These are phyloP conservation scores for Naganishia albida DNA, from an alignment of 1,284 basidiomycete genomes.

Conservation along the genomic window DNA sequence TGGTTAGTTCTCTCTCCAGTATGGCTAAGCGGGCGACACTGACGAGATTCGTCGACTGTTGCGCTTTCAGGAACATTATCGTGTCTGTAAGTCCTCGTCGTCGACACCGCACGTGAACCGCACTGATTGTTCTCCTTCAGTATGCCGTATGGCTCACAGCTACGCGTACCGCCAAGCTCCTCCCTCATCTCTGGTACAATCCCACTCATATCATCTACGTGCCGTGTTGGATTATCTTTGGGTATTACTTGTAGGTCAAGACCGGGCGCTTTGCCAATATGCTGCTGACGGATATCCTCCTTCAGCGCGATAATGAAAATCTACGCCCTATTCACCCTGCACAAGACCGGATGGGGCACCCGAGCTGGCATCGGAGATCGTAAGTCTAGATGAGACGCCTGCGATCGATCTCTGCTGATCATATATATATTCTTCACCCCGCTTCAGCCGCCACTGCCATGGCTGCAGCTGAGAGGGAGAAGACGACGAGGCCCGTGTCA, in stretches of 20 bases:
- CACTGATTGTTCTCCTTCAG: constrained; percentile 46
- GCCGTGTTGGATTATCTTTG: constrained; percentile 86
- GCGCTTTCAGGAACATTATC: constrained; percentile 66
- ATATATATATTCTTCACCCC: background rate
- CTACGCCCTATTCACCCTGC: constrained; percentile 77
- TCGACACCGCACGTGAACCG: background rate
- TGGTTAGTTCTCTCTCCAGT: constrained; percentile 65
- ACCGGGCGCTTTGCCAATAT: background rate
- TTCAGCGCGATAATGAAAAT: constrained; percentile 85
- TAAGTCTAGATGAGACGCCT: background rate
- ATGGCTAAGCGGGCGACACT: background rate
- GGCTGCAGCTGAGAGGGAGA: constrained; percentile 27
- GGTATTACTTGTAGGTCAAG: constrained; percentile 61
- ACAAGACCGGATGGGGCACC: constrained; percentile 90
- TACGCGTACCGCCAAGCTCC: constrained; percentile 80
- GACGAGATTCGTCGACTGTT: background rate
- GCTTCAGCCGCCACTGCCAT: constrained; percentile 28
- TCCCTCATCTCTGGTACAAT: constrained; percentile 81
- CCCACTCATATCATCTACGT: constrained; percentile 85
- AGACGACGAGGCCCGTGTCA: background rate
- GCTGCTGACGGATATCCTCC: background rate
- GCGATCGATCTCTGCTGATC: background rate
- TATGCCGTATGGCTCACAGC: constrained; percentile 78
- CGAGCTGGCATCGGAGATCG: constrained; percentile 68
- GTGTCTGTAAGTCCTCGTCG: constrained; percentile 47